These are phyloP conservation scores for Gaeumannomyces tritici DNA, from an alignment of 2,329 filamentous ascomycete genomes.

Conservation along the genomic window DNA sequence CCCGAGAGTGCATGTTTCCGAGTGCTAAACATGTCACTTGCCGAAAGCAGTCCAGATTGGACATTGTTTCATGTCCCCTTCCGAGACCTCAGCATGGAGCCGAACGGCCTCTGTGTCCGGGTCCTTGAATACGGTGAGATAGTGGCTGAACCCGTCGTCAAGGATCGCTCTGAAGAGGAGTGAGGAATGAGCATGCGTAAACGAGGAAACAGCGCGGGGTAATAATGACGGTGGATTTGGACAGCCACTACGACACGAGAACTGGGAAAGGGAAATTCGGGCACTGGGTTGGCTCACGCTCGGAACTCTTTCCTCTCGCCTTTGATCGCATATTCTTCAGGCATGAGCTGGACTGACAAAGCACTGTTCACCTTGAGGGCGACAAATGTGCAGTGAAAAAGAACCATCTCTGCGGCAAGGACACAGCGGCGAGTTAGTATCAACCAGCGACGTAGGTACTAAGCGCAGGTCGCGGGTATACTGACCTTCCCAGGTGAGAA, in stretches of 20 bases:
- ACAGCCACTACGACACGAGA: not conserved
- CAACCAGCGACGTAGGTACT: not conserved
- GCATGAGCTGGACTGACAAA: slow-evolving; percentile 31
- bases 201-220: not conserved
- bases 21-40: slow-evolving; percentile 18
- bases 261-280: not conserved
- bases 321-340: slow-evolving; percentile 32
- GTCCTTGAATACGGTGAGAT: slow-evolving; percentile 45
- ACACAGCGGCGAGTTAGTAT: not conserved
- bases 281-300: slow-evolving; percentile 27
- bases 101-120: slow-evolving; percentile 34
- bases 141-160: slow-evolving; percentile 45
- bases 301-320: slow-evolving; percentile 45
- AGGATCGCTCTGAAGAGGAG: slow-evolving; percentile 36
- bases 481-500: slow-evolving; percentile 52
- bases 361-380: slow-evolving; percentile 42
- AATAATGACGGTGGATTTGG: not conserved
- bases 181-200: not conserved
- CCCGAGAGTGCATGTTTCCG: not conserved
- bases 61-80: slow-evolving; percentile 42
- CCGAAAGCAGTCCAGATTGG: slow-evolving; percentile 58
- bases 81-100: slow-evolving; percentile 45
- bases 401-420: slow-evolving; percentile 38
- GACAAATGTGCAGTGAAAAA: slow-evolving; percentile 50
- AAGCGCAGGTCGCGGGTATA: slow-evolving; percentile 2